Conservation (phyloP, 805 yeast genomes). For the Teunomyces tritomae region DNA sequence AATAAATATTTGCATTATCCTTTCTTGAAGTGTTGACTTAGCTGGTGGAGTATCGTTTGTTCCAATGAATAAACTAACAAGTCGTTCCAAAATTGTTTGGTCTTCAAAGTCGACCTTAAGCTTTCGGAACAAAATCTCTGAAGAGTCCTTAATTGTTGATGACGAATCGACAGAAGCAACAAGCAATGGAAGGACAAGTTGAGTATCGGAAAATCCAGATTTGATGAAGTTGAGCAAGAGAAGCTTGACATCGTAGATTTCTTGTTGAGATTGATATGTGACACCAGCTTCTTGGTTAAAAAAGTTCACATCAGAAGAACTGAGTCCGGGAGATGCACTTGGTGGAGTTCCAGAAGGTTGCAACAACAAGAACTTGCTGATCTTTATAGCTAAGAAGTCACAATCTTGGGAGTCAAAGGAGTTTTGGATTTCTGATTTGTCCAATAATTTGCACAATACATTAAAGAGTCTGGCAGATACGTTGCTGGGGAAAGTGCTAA, state of each 20-base stretch:
- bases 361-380: constrained; percentile 58
- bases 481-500: constrained; percentile 33
- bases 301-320: constrained; percentile 53
- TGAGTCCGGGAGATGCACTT: constrained; percentile 59
- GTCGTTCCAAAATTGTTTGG: constrained; percentile 35
- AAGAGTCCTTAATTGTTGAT: constrained; percentile 53
- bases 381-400: constrained; percentile 43
- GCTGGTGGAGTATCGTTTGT: constrained; percentile 49
- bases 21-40: constrained; percentile 51
- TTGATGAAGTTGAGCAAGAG: constrained; percentile 37
- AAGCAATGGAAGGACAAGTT: constrained; percentile 48
- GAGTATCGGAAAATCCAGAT: constrained; percentile 37
- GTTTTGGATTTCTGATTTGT: background rate
- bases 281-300: constrained; percentile 71
- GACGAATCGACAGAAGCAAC: constrained; percentile 64
- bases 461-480: constrained; percentile 60
- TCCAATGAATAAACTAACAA: constrained; percentile 55
- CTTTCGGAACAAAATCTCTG: constrained; percentile 51
- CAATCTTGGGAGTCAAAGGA: constrained; percentile 27
- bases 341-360: constrained; percentile 37
- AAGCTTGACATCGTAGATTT: constrained; percentile 34
- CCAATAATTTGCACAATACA: constrained; percentile 50
- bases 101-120: constrained; percentile 53
- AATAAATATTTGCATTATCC: constrained; percentile 47
- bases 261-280: constrained; percentile 45